Percentiles rank a stretch among this genome's conserved stretches.
phyloP scores from a whole-genome alignment of 163 green algal species.

The Chlorella variabilis region DNA sequence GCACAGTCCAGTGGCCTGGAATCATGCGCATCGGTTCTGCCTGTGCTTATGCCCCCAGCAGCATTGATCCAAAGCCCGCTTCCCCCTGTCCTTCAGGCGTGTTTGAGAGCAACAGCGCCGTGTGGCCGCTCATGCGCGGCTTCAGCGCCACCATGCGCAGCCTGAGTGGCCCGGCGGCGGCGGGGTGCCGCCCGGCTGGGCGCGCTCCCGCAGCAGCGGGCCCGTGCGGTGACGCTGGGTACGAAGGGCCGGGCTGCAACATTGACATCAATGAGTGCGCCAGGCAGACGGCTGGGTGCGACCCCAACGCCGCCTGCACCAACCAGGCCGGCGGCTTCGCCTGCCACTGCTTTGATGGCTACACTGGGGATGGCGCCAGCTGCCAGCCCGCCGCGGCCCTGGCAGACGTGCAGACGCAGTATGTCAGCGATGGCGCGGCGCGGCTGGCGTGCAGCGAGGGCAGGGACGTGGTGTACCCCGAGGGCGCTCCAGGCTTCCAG shows the following conservation, averaged over 20 bases:
- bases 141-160: conserved; percentile 19
- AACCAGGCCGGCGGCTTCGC: conserved; percentile 56
- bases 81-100: conserved; percentile 11
- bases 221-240: background rate
- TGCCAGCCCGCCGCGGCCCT: conserved; percentile 23
- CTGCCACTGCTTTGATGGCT: conserved; percentile 58
- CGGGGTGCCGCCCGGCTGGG: background rate
- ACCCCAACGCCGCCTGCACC: conserved; percentile 46
- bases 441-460: conserved; percentile 58
- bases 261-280: conserved; percentile 72
- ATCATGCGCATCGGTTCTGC: no score
- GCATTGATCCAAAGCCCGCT: no score
- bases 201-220: background rate
- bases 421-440: conserved; percentile 32
- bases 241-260: conserved; percentile 1
- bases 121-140: background rate
- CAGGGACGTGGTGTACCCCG: conserved; percentile 49
- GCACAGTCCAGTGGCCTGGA: no score
- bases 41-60: no score
- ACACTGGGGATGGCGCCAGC: conserved; percentile 40
- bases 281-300: conserved; percentile 40
- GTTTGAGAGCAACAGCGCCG: conserved; percentile 36
- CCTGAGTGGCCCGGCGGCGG: background rate
- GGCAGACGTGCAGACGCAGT: conserved; percentile 24
- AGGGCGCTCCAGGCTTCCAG: conserved; percentile 54